Percentiles rank a stretch among this genome's conserved stretches.
These are phyloP conservation scores for Fusarium algeriense DNA, from an alignment of 2,329 filamentous ascomycete species.

Conservation along the genomic window DNA sequence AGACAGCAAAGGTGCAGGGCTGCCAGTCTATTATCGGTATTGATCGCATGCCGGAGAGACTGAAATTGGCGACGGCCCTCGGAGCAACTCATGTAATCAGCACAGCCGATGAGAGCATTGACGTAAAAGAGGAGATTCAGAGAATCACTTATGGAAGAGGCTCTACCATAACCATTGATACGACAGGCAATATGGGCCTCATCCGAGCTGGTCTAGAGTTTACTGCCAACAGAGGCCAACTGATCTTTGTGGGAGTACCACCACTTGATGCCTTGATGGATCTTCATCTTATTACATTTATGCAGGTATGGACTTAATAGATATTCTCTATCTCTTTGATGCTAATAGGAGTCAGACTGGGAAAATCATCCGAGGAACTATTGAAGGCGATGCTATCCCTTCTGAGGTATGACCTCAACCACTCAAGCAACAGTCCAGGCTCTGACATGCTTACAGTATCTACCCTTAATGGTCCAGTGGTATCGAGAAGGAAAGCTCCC, in stretches of 20 bases:
- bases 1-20: slow-evolving; percentile 1
- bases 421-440: accelerated
- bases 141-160: not conserved
- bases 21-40: not conserved
- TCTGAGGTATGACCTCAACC: not conserved
- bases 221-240: slow-evolving; percentile 5
- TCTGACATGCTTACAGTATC: not conserved
- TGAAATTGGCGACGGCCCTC: not conserved
- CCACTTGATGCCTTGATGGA: not conserved
- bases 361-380: not conserved
- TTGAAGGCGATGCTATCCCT: slow-evolving; percentile 8
- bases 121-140: not conserved
- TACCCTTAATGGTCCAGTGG: slow-evolving; percentile 5
- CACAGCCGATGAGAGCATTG: not conserved
- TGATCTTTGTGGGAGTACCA: slow-evolving; percentile 3
- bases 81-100: slow-evolving; percentile 8
- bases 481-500: slow-evolving; percentile 7
- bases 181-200: not conserved
- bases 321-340: accelerated
- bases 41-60: not conserved
- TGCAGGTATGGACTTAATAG: not conserved
- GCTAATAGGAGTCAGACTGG: not conserved
- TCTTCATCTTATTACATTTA: not conserved
- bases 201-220: not conserved
- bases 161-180: slow-evolving; percentile 2